Evolutionary conservation across 164 flowering plant species (phyloP), one percentile per base, ranked within the genome.

Genomic region (Pachysandra terminalis): DNA sequence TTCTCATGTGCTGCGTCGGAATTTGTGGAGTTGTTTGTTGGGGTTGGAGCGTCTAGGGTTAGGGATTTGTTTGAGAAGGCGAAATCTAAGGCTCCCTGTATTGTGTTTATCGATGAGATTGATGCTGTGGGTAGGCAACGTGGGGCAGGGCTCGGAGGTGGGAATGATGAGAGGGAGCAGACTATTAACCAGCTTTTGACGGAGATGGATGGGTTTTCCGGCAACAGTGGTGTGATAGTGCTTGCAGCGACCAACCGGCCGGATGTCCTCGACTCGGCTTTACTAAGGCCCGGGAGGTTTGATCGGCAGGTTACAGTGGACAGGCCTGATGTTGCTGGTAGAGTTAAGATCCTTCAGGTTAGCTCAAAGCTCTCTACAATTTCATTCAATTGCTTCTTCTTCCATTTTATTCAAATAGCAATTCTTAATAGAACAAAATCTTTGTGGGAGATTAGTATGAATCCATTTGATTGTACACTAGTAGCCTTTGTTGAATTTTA

Each of bases 41-140:
- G 98, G 41, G 98, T 94, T 41, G 98, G 98, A 23, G 97, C 98
- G 0, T 94, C 98, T 0, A 87, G 98, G 69, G 98, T 94, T 28
- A 65, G 98, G 78, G 97, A 91, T 75, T 79, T 94, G 82, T 94
- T 94, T 54, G 96, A 94, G 81, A 91, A 91, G 81, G 98, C 98
- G 0, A 94, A 91, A 82, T 73, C 91, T 6, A 91, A 92, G 66
- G 98, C 97, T 0, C 97, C 97, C 1, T 92, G 97, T 80, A 92
- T 92, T 79, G 96, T 92, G 72, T 92, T 95, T 45, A 92, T 95
- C 70, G 98, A 95, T 86, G 98, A 95, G 72, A 95, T 95, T 69
- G 98, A 95, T 81, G 98, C 98, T 0, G 97, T 95, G 64, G 97
- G 98, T n/a, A 85, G 97, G 81, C 96, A 90, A 85, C 81, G 98